Evolutionary conservation across 1,284 basidiomycete species (phyloP).

Genomic region (Uromyces viciae-fabae): DNA sequence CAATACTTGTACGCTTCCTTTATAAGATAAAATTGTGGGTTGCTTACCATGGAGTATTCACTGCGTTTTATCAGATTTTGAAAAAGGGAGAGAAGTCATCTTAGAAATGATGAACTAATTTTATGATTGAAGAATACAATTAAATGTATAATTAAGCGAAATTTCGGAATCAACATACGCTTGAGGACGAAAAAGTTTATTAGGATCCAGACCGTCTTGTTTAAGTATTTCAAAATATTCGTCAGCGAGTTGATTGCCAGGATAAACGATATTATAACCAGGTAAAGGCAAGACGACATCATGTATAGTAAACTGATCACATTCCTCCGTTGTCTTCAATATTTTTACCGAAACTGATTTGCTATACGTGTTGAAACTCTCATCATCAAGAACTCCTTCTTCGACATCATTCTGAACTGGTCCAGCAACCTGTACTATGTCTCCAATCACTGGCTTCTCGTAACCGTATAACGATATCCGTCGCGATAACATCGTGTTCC

Average conservation of each 20-base stretch:
- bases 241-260: conserved; percentile 66
- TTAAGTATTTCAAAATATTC: conserved; percentile 74
- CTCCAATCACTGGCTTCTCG: conserved; percentile 73
- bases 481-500: conserved; percentile 93
- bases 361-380: neutral
- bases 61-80: neutral
- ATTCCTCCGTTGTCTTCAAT: conserved; percentile 63
- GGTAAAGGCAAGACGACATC: conserved; percentile 94
- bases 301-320: conserved; percentile 75
- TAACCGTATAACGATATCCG: conserved; percentile 75
- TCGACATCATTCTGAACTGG: conserved; percentile 51
- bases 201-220: conserved; percentile 79
- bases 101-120: neutral
- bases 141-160: too few relatives aligned
- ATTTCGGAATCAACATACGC: too few relatives aligned
- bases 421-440: conserved; percentile 64
- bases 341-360: conserved; percentile 49
- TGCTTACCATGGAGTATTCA: conserved; percentile 45
- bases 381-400: conserved; percentile 50
- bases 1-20: too few relatives aligned
- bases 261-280: conserved; percentile 85
- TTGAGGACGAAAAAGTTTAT: conserved; percentile 77
- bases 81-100: neutral
- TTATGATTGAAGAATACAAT: neutral
- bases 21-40: too few relatives aligned